These are phyloP conservation scores for Gossypium laxum DNA, from an alignment of 441 rosid species.

Conservation along the genomic window DNA sequence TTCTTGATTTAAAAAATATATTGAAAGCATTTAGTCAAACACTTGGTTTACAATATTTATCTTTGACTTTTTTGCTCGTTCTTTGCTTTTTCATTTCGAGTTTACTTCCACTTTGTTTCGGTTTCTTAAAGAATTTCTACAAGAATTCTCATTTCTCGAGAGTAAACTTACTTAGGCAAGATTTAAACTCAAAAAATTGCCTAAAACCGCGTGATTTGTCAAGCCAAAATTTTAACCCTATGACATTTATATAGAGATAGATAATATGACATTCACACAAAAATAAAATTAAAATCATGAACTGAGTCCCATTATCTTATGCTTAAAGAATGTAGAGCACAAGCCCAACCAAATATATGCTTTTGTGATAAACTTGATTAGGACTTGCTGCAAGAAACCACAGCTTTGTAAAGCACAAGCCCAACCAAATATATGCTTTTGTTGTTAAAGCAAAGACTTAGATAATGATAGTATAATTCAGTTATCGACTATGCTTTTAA, in stretches of 20 bases:
- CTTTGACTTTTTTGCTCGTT: not conserved
- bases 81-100: not conserved
- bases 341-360: not conserved
- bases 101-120: not conserved
- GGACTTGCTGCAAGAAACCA: not conserved
- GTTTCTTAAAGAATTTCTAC: not conserved
- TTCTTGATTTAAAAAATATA: not conserved
- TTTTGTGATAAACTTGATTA: not conserved
- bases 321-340: not conserved
- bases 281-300: not conserved
- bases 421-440: not conserved
- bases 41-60: too few relatives aligned
- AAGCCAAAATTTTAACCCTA: not conserved
- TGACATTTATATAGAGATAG: not conserved
- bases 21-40: not conserved
- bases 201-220: not conserved
- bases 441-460: not conserved
- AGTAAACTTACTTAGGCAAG: not conserved
- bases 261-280: not conserved
- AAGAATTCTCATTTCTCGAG: not conserved
- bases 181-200: not conserved
- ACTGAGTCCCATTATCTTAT: not conserved
- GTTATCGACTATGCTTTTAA: constrained; percentile 29
- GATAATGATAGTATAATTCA: constrained; percentile 4
- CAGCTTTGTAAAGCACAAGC: not conserved